A percentile compares a stretch with the other conserved stretches of the same genome.
phyloP scores from a whole-genome alignment of 2,329 filamentous ascomycete species.

The Neofusicoccum sp. region DNA sequence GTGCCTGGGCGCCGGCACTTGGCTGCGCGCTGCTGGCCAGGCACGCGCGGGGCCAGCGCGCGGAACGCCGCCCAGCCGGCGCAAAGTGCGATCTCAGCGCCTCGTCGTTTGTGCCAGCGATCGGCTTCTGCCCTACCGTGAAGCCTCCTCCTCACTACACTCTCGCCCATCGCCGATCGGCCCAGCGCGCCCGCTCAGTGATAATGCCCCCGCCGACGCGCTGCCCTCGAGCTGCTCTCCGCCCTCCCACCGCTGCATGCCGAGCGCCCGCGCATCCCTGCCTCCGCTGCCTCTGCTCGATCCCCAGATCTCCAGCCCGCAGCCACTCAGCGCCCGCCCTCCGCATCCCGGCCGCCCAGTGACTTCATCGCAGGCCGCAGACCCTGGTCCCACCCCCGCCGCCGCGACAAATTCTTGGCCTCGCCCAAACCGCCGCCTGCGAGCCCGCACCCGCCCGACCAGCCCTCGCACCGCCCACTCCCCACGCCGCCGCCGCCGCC shows the following conservation, averaged over 20 bases:
- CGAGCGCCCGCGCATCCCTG: background rate
- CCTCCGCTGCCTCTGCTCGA: background rate
- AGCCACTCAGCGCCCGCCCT: background rate
- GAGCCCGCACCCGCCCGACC: no score
- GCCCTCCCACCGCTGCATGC: background rate
- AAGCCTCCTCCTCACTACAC: slow-evolving; percentile 12
- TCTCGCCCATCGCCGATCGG: slow-evolving; percentile 14
- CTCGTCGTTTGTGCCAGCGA: slow-evolving; percentile 14
- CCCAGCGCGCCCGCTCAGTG: slow-evolving; percentile 3
- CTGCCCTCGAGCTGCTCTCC: background rate
- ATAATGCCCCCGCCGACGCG: slow-evolving; percentile 9
- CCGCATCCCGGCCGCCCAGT: background rate
- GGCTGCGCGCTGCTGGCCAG: no score
- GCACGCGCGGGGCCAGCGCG: no score
- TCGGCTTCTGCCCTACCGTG: slow-evolving; percentile 6
- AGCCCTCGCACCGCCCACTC: no score
- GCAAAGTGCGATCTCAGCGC: slow-evolving; percentile 13
- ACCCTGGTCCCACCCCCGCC: slow-evolving; percentile 8
- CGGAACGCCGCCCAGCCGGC: background rate
- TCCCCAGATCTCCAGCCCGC: background rate
- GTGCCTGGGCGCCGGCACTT: no score
- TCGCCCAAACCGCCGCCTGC: background rate
- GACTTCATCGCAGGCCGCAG: slow-evolving; percentile 3
- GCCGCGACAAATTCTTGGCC: background rate
- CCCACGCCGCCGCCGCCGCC: background rate